phyloP scores from a whole-genome alignment of 306 rosid genomes.

The Geum urbanum region DNA sequence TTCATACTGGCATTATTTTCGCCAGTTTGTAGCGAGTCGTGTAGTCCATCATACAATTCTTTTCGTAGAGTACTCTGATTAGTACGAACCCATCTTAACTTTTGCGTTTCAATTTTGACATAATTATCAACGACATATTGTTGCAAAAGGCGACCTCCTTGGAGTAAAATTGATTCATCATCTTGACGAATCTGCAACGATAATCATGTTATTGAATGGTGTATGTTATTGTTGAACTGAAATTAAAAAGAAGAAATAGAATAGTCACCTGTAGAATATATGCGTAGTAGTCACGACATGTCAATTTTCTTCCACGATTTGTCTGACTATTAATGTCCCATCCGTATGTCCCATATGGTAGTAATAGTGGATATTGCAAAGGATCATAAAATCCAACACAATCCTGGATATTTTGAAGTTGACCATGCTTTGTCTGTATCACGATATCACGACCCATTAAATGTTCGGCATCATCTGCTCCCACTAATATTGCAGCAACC shows the following conservation, averaged over 20 bases:
- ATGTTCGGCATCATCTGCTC: background rate
- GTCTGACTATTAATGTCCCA: background rate
- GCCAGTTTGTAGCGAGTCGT: too few species aligned
- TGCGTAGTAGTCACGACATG: background rate
- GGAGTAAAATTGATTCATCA: background rate
- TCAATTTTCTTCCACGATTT: background rate
- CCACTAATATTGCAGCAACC: background rate
- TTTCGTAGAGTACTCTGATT: background rate
- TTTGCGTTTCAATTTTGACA: background rate
- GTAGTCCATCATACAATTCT: too few species aligned
- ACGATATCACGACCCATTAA: background rate
- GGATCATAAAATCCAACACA: background rate
- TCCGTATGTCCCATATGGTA: slow-evolving; percentile 7
- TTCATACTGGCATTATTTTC: too few species aligned
- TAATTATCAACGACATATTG: slow-evolving; percentile 14
- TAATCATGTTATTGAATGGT: too few species aligned
- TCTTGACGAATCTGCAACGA: background rate
- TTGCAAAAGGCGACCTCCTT: background rate
- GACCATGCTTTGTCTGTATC: background rate
- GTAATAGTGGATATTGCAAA: background rate
- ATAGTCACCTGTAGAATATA: background rate
- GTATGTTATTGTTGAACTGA: background rate
- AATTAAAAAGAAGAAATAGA: background rate
- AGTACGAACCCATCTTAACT: background rate
- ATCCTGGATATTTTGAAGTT: background rate